Base-by-base conservation (phyloP, 1,284 basidiomycete species). In the Tilletia setariae region DNA sequence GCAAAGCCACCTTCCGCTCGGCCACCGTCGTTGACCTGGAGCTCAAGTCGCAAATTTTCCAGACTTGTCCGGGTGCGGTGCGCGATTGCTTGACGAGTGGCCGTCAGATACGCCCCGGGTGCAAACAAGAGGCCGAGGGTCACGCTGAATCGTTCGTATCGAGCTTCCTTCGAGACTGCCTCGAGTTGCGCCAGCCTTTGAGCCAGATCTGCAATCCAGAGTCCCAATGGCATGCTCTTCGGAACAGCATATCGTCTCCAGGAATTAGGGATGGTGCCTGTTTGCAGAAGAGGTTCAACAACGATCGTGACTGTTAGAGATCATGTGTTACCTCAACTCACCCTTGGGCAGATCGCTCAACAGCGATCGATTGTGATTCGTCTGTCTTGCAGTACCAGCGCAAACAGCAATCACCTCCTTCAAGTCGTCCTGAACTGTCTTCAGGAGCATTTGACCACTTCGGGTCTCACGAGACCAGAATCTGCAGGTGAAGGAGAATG, bases 1-100 rank as follows among this genome's bases (percentile, higher is more conserved):
- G 71, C 71, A 65, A 70, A 78, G 86, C 64, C 49, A 8, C 95
- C 85, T 23, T 89, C 85, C 43, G 91, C 88, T 9, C 88, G 85
- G 76, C 92, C 67, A n/a, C 62, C 61, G 40, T 68, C 70, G 49
- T 69, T 71, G 46, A 73, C 56, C 43, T 53, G 40, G 65, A 81
- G 66, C 7, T 70, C 71, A 25, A 79, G 67, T n/a, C 67, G 35
- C 11, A 82, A 69, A 59, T 79, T 75, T 67, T 82, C 80, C 15
- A 82, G 64, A 25, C 75, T 76, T 15, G 73, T 68, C 15, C 68
- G 63, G 32, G 68, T 73, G 2, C 67, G 71, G 32, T 77, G 76
- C 2, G 80, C 76, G 1, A 78, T 75, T 7, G 72, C 76, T 66
- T 82, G 81, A 46, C 81, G 63, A 53, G 80, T 79, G 40, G 81